Conservation (phyloP, 2,329 filamentous ascomycete genomes). For the Stagonosporopsis vannaccii region DNA sequence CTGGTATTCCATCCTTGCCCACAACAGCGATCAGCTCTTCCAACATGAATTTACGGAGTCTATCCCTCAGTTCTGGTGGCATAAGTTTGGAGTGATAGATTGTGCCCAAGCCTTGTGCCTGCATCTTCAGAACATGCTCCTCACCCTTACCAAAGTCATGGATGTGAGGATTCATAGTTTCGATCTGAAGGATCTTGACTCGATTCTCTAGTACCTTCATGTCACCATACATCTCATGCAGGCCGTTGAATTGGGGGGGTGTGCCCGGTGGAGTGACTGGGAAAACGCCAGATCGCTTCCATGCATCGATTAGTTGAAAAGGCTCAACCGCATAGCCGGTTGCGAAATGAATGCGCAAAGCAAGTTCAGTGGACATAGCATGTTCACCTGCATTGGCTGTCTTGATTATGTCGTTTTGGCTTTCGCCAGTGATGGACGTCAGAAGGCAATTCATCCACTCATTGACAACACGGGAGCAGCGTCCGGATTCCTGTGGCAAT, state of each 20-base stretch:
- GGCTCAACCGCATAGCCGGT: slow-evolving; percentile 28
- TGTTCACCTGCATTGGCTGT: slow-evolving; percentile 29
- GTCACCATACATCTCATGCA: background rate
- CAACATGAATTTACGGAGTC: background rate
- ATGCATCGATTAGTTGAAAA: slow-evolving; percentile 21
- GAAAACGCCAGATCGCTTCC: slow-evolving; percentile 10
- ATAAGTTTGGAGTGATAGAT: slow-evolving; percentile 20
- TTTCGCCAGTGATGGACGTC: background rate
- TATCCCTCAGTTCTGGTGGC: background rate
- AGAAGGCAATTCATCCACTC: slow-evolving; percentile 23
- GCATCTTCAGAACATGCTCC: slow-evolving; percentile 23
- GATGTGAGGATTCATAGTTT: slow-evolving; percentile 25
- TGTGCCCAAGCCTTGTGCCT: slow-evolving; percentile 21
- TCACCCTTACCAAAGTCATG: slow-evolving; percentile 21
- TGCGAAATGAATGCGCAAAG: slow-evolving; percentile 22
- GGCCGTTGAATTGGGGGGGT: background rate
- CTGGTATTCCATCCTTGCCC: background rate
- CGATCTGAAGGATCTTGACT: slow-evolving; percentile 22
- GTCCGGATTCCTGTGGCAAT: slow-evolving; percentile 17
- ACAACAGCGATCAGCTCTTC: background rate
- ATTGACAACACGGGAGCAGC: slow-evolving; percentile 25
- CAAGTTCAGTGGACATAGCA: slow-evolving; percentile 24
- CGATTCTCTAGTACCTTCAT: background rate
- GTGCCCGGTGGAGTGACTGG: background rate
- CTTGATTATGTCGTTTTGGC: background rate